phyloP scores from a whole-genome alignment of 805 yeast species.

The Priceomyces castillae region DNA sequence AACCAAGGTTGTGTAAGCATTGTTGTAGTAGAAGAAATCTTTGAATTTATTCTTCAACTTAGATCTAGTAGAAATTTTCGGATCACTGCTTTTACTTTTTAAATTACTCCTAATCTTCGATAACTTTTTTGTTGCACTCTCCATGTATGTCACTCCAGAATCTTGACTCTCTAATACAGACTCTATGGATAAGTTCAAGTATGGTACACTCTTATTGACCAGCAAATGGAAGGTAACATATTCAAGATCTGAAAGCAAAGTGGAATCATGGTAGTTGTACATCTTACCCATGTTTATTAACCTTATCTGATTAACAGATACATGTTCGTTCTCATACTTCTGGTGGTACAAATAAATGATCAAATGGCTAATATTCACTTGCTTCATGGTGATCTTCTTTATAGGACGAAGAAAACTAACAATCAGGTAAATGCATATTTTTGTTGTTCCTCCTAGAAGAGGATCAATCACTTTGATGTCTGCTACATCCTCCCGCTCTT shows the following conservation, averaged over 20 bases:
- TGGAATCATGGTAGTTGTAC: conserved; percentile 6
- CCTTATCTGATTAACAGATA: conserved; percentile 17
- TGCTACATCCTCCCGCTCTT: neutral
- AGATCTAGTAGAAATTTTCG: neutral
- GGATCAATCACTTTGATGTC: conserved; percentile 2
- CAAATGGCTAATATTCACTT: conserved; percentile 19
- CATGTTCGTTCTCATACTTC: conserved; percentile 7
- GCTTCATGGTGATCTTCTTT: conserved; percentile 2
- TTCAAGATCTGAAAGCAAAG: conserved; percentile 1
- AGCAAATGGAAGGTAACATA: conserved; percentile 5
- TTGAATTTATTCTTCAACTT: conserved; percentile 1
- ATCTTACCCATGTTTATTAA: conserved; percentile 19
- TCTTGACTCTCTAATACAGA: conserved; percentile 1
- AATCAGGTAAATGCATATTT: neutral
- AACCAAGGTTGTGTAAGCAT: conserved; percentile 1
- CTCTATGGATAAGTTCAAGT: conserved; percentile 3
- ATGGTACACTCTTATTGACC: conserved; percentile 4
- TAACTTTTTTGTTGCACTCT: conserved; percentile 6
- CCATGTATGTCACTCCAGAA: conserved; percentile 9
- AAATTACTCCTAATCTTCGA: conserved; percentile 2
- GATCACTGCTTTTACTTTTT: neutral
- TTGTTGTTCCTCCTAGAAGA: neutral
- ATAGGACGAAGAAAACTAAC: conserved; percentile 4
- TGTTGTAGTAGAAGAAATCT: conserved; percentile 2
- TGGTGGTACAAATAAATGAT: conserved; percentile 16